Evolutionary conservation across 257 asterid genomes (phyloP).

Genomic region (Scutellaria minor): DNA sequence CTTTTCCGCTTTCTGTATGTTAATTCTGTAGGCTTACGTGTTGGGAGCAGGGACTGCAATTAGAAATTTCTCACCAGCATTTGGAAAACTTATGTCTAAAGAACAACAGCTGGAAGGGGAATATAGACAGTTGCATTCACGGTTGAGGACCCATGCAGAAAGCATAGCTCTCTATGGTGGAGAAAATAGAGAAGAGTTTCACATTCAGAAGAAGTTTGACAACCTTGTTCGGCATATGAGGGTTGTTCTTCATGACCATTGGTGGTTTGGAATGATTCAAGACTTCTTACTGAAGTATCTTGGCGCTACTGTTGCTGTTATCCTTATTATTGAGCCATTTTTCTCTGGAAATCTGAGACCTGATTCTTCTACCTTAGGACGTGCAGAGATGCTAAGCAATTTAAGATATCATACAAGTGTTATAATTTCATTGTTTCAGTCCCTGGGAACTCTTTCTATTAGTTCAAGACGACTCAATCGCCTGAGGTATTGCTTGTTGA

Average conservation of each 20-base stretch:
- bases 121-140: conserved; percentile 95
- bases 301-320: conserved; percentile 99
- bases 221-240: conserved; percentile 83
- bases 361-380: conserved; percentile 92
- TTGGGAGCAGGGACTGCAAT: conserved; percentile 91
- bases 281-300: conserved; percentile 95
- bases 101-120: conserved; percentile 99
- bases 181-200: conserved; percentile 89
- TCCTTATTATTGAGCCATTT: conserved; percentile 96
- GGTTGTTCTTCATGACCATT: conserved; percentile 91
- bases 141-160: conserved; percentile 98
- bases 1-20: conserved; percentile 37
- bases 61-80: conserved; percentile 89
- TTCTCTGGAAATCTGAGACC: conserved; percentile 94
- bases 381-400: conserved; percentile 99
- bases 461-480: conserved; percentile 97
- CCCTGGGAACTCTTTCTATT: conserved; percentile 93
- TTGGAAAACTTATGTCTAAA: conserved; percentile 90
- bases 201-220: conserved; percentile 83
- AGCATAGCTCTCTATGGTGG: conserved; percentile 99
- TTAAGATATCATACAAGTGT: conserved; percentile 99
- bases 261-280: conserved; percentile 99
- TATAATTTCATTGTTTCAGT: conserved; percentile 89
- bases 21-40: conserved; percentile 80
- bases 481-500: conserved; percentile 68